Percentiles rank a stretch among this genome's conserved stretches.
These are phyloP conservation scores for Tylopilus plumbeoviolaceoides DNA, from an alignment of 768 basidiomycete genomes.

Conservation along the genomic window DNA sequence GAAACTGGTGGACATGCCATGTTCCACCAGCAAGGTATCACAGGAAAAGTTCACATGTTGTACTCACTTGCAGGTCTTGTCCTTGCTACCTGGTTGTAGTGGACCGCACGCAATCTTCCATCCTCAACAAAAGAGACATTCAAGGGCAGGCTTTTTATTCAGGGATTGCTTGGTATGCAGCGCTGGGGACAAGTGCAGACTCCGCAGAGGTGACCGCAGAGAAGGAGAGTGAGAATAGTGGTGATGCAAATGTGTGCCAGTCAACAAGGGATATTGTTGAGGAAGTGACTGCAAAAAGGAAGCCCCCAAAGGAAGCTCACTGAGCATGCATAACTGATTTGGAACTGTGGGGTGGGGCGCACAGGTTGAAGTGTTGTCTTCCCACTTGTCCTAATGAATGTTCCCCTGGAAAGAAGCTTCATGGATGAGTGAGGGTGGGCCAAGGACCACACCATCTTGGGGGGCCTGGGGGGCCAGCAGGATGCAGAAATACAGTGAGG, in stretches of 20 bases:
- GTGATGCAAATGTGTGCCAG: constrained; percentile 18
- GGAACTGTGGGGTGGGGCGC: constrained; percentile 2
- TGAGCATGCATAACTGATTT: constrained; percentile 20
- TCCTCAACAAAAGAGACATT: no score
- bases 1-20: no score
- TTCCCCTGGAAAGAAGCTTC: constrained; percentile 7
- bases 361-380: constrained; percentile 5
- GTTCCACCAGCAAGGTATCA: no score
- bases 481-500: constrained; percentile 20
- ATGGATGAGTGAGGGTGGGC: constrained; percentile 13
- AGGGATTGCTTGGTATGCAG: constrained; percentile 23
- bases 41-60: no score
- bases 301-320: constrained; percentile 9
- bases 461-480: constrained; percentile 5
- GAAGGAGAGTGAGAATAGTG: constrained; percentile 27
- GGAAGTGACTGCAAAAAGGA: constrained; percentile 10
- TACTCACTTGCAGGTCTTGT: no score
- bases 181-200: constrained; percentile 23
- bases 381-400: constrained; percentile 20
- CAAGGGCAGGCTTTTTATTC: constrained; percentile 57
- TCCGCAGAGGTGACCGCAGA: constrained; percentile 14
- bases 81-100: no score
- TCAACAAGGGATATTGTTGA: constrained; percentile 9
- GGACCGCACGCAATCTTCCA: no score
- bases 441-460: constrained; percentile 13